Evolutionary conservation across 192 early-diverging fungal species (phyloP).

Genomic region (Chytriomyces confervae): DNA sequence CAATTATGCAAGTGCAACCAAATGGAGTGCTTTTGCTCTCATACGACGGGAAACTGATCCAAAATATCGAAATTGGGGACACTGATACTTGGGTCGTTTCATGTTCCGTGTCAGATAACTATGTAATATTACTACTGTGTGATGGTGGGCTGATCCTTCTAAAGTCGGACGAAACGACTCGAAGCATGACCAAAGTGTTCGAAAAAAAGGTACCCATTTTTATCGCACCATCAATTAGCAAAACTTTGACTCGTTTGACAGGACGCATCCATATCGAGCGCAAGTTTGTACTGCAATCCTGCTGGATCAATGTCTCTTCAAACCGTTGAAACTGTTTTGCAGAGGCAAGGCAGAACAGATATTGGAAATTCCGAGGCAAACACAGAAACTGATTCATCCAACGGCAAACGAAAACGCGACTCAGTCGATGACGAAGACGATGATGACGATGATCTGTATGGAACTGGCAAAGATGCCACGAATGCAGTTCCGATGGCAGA

Average conservation of each 20-base stretch:
- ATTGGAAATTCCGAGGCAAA: neutral
- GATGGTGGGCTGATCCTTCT: conserved; percentile 67
- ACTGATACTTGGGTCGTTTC: conserved; percentile 64
- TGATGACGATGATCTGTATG: conserved; percentile 63
- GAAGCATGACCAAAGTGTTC: conserved; percentile 28
- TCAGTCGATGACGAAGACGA: conserved; percentile 50
- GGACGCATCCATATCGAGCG: conserved; percentile 29
- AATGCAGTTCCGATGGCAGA: neutral
- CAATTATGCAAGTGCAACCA: conserved; percentile 85
- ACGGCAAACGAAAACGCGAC: neutral
- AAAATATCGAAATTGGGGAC: conserved; percentile 55
- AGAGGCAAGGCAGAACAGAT: neutral
- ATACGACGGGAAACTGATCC: conserved; percentile 62
- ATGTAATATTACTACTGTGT: conserved; percentile 74
- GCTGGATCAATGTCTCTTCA: conserved; percentile 6
- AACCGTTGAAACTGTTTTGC: conserved; percentile 9
- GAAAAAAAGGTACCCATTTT: conserved; percentile 43
- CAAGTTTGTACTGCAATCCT: conserved; percentile 48
- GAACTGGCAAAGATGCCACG: neutral
- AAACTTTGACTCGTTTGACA: neutral
- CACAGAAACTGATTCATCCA: neutral
- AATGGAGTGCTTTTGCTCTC: conserved; percentile 75
- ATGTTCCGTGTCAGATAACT: conserved; percentile 80
- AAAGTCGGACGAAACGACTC: conserved; percentile 58
- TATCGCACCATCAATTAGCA: too few species aligned